These are phyloP conservation scores for Penicillium coffeae DNA, from an alignment of 495 filamentous ascomycete species.

Conservation along the genomic window DNA sequence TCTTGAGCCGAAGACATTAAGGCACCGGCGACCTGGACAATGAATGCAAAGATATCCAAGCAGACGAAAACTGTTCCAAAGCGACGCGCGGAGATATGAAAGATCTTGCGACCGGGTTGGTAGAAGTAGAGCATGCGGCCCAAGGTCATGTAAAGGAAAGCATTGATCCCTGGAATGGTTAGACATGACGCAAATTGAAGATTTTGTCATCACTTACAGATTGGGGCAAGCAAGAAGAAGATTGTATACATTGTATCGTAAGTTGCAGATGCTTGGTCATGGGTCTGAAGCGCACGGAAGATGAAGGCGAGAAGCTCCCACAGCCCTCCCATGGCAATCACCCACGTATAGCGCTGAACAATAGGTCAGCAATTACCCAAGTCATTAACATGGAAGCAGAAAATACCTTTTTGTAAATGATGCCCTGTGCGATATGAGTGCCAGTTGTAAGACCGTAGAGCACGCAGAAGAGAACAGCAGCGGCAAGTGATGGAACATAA, in stretches of 20 bases:
- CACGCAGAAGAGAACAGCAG: slow-evolving; percentile 33
- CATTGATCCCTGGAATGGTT: slow-evolving; percentile 44
- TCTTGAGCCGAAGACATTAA: slow-evolving; percentile 17
- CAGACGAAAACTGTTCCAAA: slow-evolving; percentile 52
- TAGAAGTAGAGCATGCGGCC: slow-evolving; percentile 59
- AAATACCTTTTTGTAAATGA: slow-evolving; percentile 26
- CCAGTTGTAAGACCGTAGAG: slow-evolving; percentile 28
- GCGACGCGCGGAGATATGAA: slow-evolving; percentile 36
- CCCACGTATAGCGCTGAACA: slow-evolving; percentile 48
- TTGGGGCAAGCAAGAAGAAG: slow-evolving; percentile 29
- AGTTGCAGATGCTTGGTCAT: slow-evolving; percentile 15
- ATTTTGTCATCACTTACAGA: slow-evolving; percentile 14
- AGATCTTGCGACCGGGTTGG: slow-evolving; percentile 32
- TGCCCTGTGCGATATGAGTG: slow-evolving; percentile 32
- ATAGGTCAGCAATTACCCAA: neutral
- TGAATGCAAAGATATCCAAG: slow-evolving; percentile 60
- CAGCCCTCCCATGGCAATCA: slow-evolving; percentile 46
- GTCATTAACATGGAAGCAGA: too few relatives aligned
- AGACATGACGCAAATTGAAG: neutral
- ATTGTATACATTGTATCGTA: slow-evolving; percentile 11
- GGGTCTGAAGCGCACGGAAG: slow-evolving; percentile 24
- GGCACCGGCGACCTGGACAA: slow-evolving; percentile 57
- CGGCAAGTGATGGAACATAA: slow-evolving; percentile 31
- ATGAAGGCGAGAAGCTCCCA: slow-evolving; percentile 46
- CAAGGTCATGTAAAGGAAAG: slow-evolving; percentile 66